These are phyloP conservation scores for Insectozyma bohioensis DNA, from an alignment of 1,139 yeast genomes.

Conservation along the genomic window DNA sequence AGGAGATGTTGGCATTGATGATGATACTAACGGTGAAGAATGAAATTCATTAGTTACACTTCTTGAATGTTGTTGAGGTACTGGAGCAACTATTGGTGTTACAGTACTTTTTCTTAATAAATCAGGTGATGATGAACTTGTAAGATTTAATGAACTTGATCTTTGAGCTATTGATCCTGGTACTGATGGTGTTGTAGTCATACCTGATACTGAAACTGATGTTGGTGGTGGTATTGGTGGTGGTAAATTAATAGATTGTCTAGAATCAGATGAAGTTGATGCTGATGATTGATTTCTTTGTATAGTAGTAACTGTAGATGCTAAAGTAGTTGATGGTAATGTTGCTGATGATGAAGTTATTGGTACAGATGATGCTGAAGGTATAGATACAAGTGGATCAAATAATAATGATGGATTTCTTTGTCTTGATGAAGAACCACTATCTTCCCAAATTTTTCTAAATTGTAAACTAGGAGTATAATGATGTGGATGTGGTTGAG, in stretches of 20 bases:
- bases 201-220: not conserved
- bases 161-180: slow-evolving; percentile 12
- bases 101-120: slow-evolving; percentile 5
- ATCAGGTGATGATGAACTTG: slow-evolving; percentile 5
- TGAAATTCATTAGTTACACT: slow-evolving; percentile 9
- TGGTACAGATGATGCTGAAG: slow-evolving; percentile 7
- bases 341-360: slow-evolving; percentile 5
- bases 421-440: slow-evolving; percentile 18
- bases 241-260: slow-evolving; percentile 6
- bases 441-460: slow-evolving; percentile 38
- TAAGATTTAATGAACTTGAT: slow-evolving; percentile 10
- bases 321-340: slow-evolving; percentile 1
- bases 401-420: slow-evolving; percentile 37
- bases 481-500: slow-evolving; percentile 7
- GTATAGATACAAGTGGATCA: slow-evolving; percentile 39
- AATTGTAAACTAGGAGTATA: slow-evolving; percentile 24
- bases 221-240: slow-evolving; percentile 2
- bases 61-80: slow-evolving; percentile 9
- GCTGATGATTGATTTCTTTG: slow-evolving; percentile 5
- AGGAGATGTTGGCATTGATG: slow-evolving; percentile 3
- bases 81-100: slow-evolving; percentile 8
- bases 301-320: slow-evolving; percentile 2
- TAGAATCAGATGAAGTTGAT: slow-evolving; percentile 3
- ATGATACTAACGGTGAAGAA: slow-evolving; percentile 5
- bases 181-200: no score